Percentiles rank a stretch among this genome's conserved stretches.
Evolutionary conservation across 352 stramenopile species (phyloP).

Genomic region (Globisporangium irregulare): DNA sequence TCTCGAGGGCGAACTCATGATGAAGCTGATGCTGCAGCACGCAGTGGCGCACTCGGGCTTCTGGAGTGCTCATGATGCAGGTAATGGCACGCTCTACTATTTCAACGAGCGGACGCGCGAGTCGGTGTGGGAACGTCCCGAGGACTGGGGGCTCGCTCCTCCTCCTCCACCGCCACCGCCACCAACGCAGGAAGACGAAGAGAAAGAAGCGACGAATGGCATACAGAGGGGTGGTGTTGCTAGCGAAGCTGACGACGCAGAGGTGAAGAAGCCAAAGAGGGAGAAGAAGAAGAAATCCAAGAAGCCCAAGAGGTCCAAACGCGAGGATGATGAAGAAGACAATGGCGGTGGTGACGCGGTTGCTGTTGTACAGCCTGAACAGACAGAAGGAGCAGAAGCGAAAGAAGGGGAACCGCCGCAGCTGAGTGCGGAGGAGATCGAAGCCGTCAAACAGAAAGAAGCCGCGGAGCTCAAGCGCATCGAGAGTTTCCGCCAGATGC

Average conservation of each 20-base stretch:
- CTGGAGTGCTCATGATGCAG: constrained; percentile 74
- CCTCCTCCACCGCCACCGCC: constrained; percentile 24
- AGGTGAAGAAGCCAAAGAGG: background rate
- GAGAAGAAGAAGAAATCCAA: constrained; percentile 15
- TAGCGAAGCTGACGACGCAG: background rate
- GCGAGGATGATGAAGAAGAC: constrained; percentile 14
- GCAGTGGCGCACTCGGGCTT: constrained; percentile 54
- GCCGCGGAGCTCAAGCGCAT: constrained; percentile 45
- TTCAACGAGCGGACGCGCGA: constrained; percentile 68
- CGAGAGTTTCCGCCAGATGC: constrained; percentile 63
- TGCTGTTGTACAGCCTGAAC: constrained; percentile 16
- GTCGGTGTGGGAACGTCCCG: constrained; percentile 70
- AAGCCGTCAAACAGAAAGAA: constrained; percentile 25
- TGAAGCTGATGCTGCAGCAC: constrained; percentile 80
- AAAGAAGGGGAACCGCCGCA: background rate
- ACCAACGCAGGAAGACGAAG: constrained; percentile 15
- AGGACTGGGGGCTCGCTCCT: constrained; percentile 45
- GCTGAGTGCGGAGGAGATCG: constrained; percentile 25
- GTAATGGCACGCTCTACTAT: constrained; percentile 76
- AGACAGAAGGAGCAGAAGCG: constrained; percentile 18
- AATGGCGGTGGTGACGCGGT: constrained; percentile 29
- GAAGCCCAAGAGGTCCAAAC: constrained; percentile 25
- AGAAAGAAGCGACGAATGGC: background rate
- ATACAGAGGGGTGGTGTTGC: background rate
- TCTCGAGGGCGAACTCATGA: constrained; percentile 75